phyloP scores from a whole-genome alignment of 139 green algal species.

The Parachlorella kessleri region DNA sequence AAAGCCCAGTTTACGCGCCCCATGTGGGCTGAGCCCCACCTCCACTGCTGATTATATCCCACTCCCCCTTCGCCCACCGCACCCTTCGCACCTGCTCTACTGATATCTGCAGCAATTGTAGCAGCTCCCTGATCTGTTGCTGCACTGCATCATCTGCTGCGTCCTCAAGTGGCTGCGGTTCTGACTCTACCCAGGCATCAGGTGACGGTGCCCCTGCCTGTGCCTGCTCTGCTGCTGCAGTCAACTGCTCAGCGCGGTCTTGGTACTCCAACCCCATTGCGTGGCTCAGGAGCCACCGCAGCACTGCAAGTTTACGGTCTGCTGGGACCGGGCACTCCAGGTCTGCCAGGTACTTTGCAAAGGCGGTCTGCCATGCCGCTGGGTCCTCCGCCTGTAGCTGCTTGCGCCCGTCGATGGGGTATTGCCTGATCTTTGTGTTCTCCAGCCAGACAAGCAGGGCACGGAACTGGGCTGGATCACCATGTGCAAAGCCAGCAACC shows the following conservation, averaged over 20 bases:
- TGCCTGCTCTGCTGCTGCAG: neutral
- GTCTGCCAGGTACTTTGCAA: slow-evolving; percentile 49
- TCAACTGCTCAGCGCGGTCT: slow-evolving; percentile 9
- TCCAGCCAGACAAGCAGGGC: slow-evolving; percentile 43
- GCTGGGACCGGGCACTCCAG: slow-evolving; percentile 49
- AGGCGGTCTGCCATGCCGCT: slow-evolving; percentile 13
- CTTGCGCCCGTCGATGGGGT: slow-evolving; percentile 26
- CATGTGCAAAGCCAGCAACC: neutral
- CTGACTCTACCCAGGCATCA: slow-evolving; percentile 7
- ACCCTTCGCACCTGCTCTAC: neutral
- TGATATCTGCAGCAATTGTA: neutral
- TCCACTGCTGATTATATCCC: too few species aligned
- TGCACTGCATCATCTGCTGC: neutral
- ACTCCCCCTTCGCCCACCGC: too few species aligned
- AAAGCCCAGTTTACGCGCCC: too few species aligned
- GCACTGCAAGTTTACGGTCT: neutral
- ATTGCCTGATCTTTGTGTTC: slow-evolving; percentile 45
- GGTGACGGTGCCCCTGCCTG: neutral
- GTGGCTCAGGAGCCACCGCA: slow-evolving; percentile 51
- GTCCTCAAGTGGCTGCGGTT: slow-evolving; percentile 1
- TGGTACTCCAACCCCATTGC: slow-evolving; percentile 41
- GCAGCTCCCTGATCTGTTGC: neutral
- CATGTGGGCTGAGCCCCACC: too few species aligned
- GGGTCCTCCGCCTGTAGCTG: slow-evolving; percentile 9
- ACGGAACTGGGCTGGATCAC: slow-evolving; percentile 11